Evolutionary conservation across 78 protist species (phyloP).

Genomic region (Emiliania huxleyi): DNA sequence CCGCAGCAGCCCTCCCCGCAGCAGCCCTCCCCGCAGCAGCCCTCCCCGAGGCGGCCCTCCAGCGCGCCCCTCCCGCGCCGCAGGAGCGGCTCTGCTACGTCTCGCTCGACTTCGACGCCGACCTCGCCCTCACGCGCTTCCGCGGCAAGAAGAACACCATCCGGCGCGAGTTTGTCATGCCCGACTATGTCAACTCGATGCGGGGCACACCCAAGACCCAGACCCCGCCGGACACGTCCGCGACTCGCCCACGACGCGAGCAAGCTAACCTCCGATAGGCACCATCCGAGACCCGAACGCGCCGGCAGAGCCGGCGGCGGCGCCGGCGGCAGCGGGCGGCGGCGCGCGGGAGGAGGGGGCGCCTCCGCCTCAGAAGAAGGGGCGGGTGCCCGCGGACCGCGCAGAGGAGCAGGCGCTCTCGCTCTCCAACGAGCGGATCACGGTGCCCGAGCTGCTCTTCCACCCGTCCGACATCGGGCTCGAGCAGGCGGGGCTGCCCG

Average conservation of each 20-base stretch:
- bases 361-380: not conserved
- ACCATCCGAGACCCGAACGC: conserved; percentile 9
- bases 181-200: conserved; percentile 51
- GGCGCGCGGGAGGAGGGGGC: not conserved
- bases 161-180: conserved; percentile 61
- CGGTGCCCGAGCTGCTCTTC: conserved; percentile 75
- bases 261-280: too few relatives aligned
- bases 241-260: too few relatives aligned
- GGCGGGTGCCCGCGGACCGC: not conserved
- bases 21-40: too few relatives aligned
- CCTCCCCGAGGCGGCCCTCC: too few relatives aligned
- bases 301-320: not conserved
- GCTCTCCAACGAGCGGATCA: conserved; percentile 62
- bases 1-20: too few relatives aligned
- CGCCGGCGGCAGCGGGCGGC: not conserved
- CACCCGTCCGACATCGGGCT: conserved; percentile 65
- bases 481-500: conserved; percentile 79
- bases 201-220: too few relatives aligned
- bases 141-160: not conserved
- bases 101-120: conserved; percentile 49
- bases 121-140: not conserved
- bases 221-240: too few relatives aligned
- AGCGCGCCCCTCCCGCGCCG: too few relatives aligned
- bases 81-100: conserved; percentile 67
- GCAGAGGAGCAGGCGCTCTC: conserved; percentile 40